These are phyloP conservation scores for Apiotrichum laibachii DNA, from an alignment of 1,284 basidiomycete genomes.

Conservation along the genomic window DNA sequence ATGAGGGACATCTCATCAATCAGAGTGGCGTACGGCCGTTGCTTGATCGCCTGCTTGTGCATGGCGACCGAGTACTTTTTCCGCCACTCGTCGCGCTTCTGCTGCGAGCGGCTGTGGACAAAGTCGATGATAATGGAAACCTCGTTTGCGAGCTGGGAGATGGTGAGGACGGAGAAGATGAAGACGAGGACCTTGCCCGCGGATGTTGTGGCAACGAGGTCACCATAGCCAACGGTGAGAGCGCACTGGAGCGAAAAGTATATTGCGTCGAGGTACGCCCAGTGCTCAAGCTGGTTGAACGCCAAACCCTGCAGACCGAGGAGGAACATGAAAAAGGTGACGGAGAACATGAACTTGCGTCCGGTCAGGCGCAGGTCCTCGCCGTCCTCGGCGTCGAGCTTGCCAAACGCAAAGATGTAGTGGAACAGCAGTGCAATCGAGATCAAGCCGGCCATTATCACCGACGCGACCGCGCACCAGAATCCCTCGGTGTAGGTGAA, in stretches of 20 bases:
- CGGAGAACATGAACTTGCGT: conserved; percentile 52
- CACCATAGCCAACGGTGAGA: conserved; percentile 51
- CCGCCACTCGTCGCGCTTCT: conserved; percentile 45
- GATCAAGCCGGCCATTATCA: conserved; percentile 49
- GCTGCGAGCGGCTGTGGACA: conserved; percentile 34
- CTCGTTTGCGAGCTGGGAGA: conserved; percentile 51
- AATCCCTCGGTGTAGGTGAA: conserved; percentile 50
- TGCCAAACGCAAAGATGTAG: conserved; percentile 43
- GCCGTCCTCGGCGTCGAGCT: conserved; percentile 23
- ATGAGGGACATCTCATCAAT: conserved; percentile 47
- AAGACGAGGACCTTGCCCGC: conserved; percentile 50
- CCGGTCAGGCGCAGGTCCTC: conserved; percentile 44
- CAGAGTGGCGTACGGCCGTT: conserved; percentile 37
- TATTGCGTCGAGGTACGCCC: conserved; percentile 46
- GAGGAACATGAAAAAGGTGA: conserved; percentile 48
- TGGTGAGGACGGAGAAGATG: conserved; percentile 50
- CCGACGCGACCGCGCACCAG: conserved; percentile 53
- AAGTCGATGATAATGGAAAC: conserved; percentile 50
- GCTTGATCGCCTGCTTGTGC: conserved; percentile 32
- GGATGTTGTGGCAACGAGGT: conserved; percentile 34
- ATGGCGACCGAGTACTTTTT: conserved; percentile 40
- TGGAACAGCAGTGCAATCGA: conserved; percentile 45
- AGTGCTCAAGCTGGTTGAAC: conserved; percentile 43
- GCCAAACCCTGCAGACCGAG: conserved; percentile 45
- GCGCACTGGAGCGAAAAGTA: conserved; percentile 34